phyloP scores from a whole-genome alignment of 306 rosid species.

The Trifolium fragiferum region DNA sequence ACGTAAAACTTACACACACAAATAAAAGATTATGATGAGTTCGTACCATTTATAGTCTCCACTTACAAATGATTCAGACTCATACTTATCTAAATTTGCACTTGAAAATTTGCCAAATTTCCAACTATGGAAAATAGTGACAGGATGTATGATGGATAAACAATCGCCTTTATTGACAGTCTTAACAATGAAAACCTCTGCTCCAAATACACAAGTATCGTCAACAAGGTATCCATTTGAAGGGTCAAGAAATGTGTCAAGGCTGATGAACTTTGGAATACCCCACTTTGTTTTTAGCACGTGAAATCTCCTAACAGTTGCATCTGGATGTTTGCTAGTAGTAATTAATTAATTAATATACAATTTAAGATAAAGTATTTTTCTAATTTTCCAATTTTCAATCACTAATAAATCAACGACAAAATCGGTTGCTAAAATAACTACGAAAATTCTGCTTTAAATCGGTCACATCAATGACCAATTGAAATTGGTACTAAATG shows the following conservation, averaged over 20 bases:
- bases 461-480: too few species aligned
- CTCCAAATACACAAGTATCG: constrained; percentile 51
- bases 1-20: too few species aligned
- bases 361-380: neutral
- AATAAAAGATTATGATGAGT: too few species aligned
- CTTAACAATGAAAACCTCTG: constrained; percentile 42
- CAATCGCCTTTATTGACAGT: constrained; percentile 19
- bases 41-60: constrained; percentile 51
- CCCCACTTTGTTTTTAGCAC: constrained; percentile 45
- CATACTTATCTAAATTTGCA: neutral
- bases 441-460: too few species aligned
- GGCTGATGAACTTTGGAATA: constrained; percentile 40
- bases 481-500: too few species aligned
- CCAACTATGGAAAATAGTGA: constrained; percentile 35
- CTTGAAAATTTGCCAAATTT: constrained; percentile 19
- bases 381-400: neutral
- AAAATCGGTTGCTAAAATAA: too few species aligned
- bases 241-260: constrained; percentile 38
- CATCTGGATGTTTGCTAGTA: constrained; percentile 36
- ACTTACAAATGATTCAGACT: constrained; percentile 34
- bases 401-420: too few species aligned
- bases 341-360: neutral
- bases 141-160: constrained; percentile 36
- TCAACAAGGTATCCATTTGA: constrained; percentile 45
- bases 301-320: constrained; percentile 37